Evolutionary conservation across 164 flowering plant species (phyloP), one percentile per base, ranked within the genome.

Genomic region (Magnolia sinica): DNA sequence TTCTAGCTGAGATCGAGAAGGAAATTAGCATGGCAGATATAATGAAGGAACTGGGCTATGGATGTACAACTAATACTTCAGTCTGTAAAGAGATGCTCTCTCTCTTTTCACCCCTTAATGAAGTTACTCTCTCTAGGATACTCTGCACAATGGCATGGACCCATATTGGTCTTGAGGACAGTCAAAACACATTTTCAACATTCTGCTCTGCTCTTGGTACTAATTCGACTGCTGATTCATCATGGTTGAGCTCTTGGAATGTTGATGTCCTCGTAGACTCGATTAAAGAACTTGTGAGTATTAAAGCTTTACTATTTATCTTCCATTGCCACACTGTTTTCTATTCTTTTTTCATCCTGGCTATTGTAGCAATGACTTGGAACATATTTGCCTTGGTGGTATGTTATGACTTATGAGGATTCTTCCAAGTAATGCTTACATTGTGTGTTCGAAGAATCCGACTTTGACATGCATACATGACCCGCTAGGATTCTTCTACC

Each of bases 41-140:
- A n/a, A 79, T 96, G 88, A 87, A 82, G 80, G 99, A 96, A 79
- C 82, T 94, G 67, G 98, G 99, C 55, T 93, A 93, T 89, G 98
- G 95, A 51, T 93, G 97, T 87, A 92, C 99, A 9, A 79, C 82
- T 69, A 82, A 85, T 88, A 84, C 82, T 29, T 77, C 87, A 19
- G 93, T 88, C 23, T 96, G 99, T 85, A 91, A 87, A 83, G 94
- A 94, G 76, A 82, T 93, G 71, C 79, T 96, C 45, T 91, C 98
- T n/a, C 90, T 84, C 45, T 91, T 89, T 76, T 81, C 76, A 68
- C 98, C 99, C 27, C 76, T 96, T 68, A 87, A 88, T 52, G 99
- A 94, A 82, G 80, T 73, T 29, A 89, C 90, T 55, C 71, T 96
- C 37, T 81, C 98, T 65, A 88, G 86, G 79, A 84, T 94, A 76